Percentiles rank a stretch among this genome's conserved stretches.
These are phyloP conservation scores for Pseudogymnoascus sp. DNA, from an alignment of 2,329 filamentous ascomycete species.

Conservation along the genomic window DNA sequence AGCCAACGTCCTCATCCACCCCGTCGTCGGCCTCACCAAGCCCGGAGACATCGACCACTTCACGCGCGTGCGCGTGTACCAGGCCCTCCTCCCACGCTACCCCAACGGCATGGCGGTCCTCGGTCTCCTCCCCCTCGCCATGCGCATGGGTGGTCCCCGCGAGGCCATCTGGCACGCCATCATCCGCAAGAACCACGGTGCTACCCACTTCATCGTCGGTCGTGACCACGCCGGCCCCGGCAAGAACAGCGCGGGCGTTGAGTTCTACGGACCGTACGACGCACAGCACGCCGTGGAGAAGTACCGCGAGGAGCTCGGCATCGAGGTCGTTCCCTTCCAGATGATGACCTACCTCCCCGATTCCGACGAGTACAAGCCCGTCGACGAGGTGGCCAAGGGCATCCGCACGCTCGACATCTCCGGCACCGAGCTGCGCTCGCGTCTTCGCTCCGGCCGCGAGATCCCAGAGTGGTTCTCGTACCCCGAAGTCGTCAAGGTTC, in stretches of 20 bases:
- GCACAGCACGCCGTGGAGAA: conserved; percentile 94
- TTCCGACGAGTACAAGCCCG: conserved; percentile 89
- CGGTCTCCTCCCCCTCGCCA: conserved; percentile 88
- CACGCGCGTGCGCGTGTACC: conserved; percentile 96
- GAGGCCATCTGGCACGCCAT: conserved; percentile 99
- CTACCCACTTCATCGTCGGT: conserved; percentile 98
- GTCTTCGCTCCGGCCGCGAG: conserved; percentile 83
- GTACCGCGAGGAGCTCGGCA: conserved; percentile 93
- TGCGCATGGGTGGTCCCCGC: conserved; percentile 98
- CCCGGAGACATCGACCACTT: conserved; percentile 99
- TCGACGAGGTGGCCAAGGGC: conserved; percentile 80
- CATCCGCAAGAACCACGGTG: conserved; percentile 99
- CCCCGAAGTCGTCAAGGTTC: conserved; percentile 93
- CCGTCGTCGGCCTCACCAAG: conserved; percentile 96
- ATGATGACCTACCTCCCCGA: conserved; percentile 99
- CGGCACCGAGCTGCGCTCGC: conserved; percentile 83
- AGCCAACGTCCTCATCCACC: conserved; percentile 98
- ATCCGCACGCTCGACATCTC: conserved; percentile 84
- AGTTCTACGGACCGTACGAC: conserved; percentile 98
- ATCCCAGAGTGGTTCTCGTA: conserved; percentile 99
- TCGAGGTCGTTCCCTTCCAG: conserved; percentile 98
- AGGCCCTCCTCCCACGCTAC: conserved; percentile 91
- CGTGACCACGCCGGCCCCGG: conserved; percentile 97
- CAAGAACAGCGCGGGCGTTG: conserved; percentile 94
- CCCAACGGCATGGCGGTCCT: conserved; percentile 98